These are phyloP conservation scores for Colletotrichum ledebouriae DNA, from an alignment of 2,329 filamentous ascomycete genomes.

Conservation along the genomic window DNA sequence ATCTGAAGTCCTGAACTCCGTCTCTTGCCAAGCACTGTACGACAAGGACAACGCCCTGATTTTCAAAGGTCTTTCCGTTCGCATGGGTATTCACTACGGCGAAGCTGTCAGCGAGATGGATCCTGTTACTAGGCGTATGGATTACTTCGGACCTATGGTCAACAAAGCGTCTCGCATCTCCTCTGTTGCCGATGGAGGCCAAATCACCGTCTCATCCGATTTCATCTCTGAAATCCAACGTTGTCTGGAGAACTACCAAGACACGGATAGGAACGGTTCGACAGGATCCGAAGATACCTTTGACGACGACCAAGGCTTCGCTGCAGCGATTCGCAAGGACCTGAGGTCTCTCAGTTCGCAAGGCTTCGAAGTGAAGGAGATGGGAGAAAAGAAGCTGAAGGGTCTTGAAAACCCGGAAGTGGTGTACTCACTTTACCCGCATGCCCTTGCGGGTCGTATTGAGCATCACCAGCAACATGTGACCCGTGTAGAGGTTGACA, in stretches of 20 bases:
- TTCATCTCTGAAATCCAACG: slow-evolving; percentile 97
- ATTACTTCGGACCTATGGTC: slow-evolving; percentile 99
- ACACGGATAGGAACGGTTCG: slow-evolving; percentile 79
- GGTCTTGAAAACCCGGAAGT: slow-evolving; percentile 97
- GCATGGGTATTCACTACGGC: slow-evolving; percentile 98
- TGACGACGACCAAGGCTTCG: slow-evolving; percentile 80
- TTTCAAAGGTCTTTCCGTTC: slow-evolving; percentile 92
- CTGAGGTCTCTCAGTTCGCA: slow-evolving; percentile 88
- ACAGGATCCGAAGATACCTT: slow-evolving; percentile 77
- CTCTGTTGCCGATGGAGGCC: slow-evolving; percentile 93
- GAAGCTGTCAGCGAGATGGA: slow-evolving; percentile 95
- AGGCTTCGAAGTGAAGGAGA: slow-evolving; percentile 96
- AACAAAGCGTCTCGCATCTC: slow-evolving; percentile 96
- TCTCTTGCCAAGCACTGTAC: slow-evolving; percentile 84
- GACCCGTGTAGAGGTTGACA: slow-evolving; percentile 57
- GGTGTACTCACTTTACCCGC: slow-evolving; percentile 95
- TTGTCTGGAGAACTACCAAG: slow-evolving; percentile 89
- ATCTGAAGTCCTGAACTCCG: slow-evolving; percentile 88
- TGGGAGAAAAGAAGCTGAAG: slow-evolving; percentile 95
- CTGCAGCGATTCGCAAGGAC: slow-evolving; percentile 86
- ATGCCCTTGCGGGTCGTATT: slow-evolving; percentile 85
- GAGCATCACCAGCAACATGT: slow-evolving; percentile 73
- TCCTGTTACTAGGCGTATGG: slow-evolving; percentile 97
- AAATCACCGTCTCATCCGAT: slow-evolving; percentile 96
- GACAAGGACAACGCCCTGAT: slow-evolving; percentile 91